These are phyloP conservation scores for Rhizophlyctis rosea DNA, from an alignment of 192 early-diverging fungal species.

Conservation along the genomic window DNA sequence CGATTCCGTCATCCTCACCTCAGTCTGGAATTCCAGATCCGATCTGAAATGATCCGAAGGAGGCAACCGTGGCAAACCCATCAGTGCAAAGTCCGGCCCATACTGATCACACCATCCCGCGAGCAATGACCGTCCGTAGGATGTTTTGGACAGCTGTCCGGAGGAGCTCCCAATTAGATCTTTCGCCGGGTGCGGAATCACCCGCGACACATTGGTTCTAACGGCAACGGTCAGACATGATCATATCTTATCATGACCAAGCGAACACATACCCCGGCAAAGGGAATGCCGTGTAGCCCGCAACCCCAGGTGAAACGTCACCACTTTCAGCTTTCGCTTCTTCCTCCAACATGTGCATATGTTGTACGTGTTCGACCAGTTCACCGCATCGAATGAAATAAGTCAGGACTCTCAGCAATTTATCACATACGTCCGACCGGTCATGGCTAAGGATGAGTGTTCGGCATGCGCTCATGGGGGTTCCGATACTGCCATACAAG, in stretches of 20 bases:
- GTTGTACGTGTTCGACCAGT: slow-evolving; percentile 21
- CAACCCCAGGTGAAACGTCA: not conserved
- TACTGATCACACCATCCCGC: slow-evolving; percentile 5
- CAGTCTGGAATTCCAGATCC: slow-evolving; percentile 6
- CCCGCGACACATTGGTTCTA: slow-evolving; percentile 1
- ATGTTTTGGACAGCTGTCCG: not conserved
- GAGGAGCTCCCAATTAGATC: not conserved
- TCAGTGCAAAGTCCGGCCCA: slow-evolving; percentile 15
- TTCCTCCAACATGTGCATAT: slow-evolving; percentile 10
- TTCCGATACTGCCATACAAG: slow-evolving; percentile 23
- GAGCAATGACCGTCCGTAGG: slow-evolving; percentile 7
- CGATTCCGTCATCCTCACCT: too few relatives aligned
- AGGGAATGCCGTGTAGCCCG: slow-evolving; percentile 1
- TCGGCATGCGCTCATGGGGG: slow-evolving; percentile 1
- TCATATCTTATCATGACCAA: not conserved
- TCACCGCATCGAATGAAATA: slow-evolving; percentile 36
- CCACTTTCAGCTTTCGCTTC: not conserved
- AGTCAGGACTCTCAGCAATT: slow-evolving; percentile 18
- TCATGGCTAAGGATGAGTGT: slow-evolving; percentile 19
- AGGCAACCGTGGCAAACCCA: slow-evolving; percentile 2
- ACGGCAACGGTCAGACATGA: not conserved
- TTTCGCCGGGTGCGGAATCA: slow-evolving; percentile 6
- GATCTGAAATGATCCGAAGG: not conserved
- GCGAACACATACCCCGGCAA: slow-evolving; percentile 5
- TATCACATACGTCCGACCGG: not conserved